Evolutionary conservation across 2,329 filamentous ascomycete genomes (phyloP).

Genomic region (Ophiobolus disseminans): DNA sequence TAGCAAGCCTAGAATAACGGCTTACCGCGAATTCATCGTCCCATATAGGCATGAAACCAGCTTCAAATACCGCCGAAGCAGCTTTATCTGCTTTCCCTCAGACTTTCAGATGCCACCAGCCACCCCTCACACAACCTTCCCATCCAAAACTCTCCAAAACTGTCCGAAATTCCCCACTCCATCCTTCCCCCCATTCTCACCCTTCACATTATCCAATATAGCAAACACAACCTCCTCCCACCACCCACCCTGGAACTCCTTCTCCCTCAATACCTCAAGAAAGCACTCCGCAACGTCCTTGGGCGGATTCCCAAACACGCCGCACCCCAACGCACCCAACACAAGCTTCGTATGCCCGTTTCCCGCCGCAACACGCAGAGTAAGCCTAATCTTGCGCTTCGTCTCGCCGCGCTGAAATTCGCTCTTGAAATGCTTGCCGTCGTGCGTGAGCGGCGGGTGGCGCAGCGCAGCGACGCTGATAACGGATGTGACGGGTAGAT

Average conservation of each 20-base stretch:
- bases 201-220: conserved; percentile 55
- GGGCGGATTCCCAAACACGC: conserved; percentile 69
- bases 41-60: too few relatives aligned
- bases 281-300: conserved; percentile 69
- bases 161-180: conserved; percentile 60
- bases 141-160: conserved; percentile 49
- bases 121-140: conserved; percentile 23
- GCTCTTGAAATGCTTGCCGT: conserved; percentile 23
- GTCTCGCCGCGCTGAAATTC: conserved; percentile 59
- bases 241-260: conserved; percentile 69
- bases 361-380: conserved; percentile 65
- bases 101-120: not conserved
- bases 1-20: too few relatives aligned
- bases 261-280: conserved; percentile 65
- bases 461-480: conserved; percentile 66
- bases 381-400: conserved; percentile 68
- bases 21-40: too few relatives aligned
- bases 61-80: not conserved
- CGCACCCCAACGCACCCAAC: conserved; percentile 73
- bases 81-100: not conserved
- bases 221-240: conserved; percentile 72
- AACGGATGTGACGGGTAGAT: conserved; percentile 63
- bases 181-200: conserved; percentile 31
- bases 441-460: conserved; percentile 44
- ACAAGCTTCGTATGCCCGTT: conserved; percentile 66